phyloP scores from a whole-genome alignment of 495 filamentous ascomycete genomes.

The Penicillium pancosmium region DNA sequence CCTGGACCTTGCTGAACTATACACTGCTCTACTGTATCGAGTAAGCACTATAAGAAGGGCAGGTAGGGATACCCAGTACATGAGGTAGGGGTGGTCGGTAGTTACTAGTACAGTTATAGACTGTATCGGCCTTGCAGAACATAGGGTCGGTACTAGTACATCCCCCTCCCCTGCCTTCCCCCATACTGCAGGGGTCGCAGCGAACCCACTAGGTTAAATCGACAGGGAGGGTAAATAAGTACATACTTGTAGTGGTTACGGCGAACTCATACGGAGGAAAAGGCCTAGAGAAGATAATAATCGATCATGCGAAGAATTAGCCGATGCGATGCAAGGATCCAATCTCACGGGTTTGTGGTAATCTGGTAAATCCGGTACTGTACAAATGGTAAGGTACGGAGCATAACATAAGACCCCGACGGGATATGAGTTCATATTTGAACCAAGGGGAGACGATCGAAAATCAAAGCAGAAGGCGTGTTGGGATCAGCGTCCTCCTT shows the following conservation, averaged over 20 bases:
- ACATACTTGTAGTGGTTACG: no score
- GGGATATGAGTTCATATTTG: neutral
- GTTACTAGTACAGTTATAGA: no score
- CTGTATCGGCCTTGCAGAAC: neutral
- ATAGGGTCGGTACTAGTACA: no score
- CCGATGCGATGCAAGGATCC: neutral
- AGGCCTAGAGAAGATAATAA: no score
- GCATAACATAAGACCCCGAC: neutral
- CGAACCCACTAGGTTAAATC: conserved; percentile 4
- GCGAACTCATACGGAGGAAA: no score
- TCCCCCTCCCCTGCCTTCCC: neutral
- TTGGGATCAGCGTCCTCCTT: no score
- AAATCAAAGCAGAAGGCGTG: no score
- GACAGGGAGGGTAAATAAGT: neutral
- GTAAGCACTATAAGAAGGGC: no score
- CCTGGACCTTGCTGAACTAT: neutral
- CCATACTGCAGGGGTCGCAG: conserved; percentile 2
- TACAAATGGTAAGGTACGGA: no score
- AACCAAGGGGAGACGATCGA: neutral
- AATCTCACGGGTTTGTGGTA: neutral
- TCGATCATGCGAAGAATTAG: neutral
- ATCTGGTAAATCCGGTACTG: no score
- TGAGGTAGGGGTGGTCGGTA: neutral
- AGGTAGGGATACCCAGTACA: neutral
- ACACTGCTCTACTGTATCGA: no score